Evolutionary conservation across 2,329 filamentous ascomycete species (phyloP).

Genomic region (Aquanectria penicillioides): DNA sequence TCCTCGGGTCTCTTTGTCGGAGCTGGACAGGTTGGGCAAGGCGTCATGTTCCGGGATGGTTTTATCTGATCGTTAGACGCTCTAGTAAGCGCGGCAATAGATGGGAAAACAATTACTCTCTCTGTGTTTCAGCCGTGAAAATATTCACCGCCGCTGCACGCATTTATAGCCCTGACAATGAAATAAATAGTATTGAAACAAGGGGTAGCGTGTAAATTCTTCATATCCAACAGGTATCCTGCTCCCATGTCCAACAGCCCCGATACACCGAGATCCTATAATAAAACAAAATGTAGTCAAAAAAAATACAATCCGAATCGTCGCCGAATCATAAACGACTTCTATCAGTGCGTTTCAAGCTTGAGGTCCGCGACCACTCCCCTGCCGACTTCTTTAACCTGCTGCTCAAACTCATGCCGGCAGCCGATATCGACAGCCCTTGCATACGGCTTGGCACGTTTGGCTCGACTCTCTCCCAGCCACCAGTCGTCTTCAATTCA

Average conservation of each 20-base stretch:
- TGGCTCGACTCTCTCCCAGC: constrained; percentile 43
- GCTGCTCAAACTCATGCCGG: constrained; percentile 59
- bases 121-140: too few species aligned
- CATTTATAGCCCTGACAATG: too few species aligned
- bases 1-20: too few species aligned
- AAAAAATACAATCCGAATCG: neutral
- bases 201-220: too few species aligned
- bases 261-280: constrained; percentile 11
- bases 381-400: constrained; percentile 61
- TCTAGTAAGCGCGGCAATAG: too few species aligned
- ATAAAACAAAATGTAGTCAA: neutral
- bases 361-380: constrained; percentile 57
- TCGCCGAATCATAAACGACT: constrained; percentile 29
- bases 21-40: too few species aligned
- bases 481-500: constrained; percentile 37
- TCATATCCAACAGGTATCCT: too few species aligned
- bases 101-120: too few species aligned
- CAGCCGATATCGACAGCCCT: constrained; percentile 45
- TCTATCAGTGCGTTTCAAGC: constrained; percentile 47
- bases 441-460: constrained; percentile 36
- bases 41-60: too few species aligned
- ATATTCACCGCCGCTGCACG: too few species aligned
- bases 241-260: constrained; percentile 3
- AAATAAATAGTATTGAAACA: too few species aligned
- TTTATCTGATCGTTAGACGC: too few species aligned